Evolutionary conservation across 2,329 filamentous ascomycete genomes (phyloP).

Genomic region (Drechslerella coelobrocha): DNA sequence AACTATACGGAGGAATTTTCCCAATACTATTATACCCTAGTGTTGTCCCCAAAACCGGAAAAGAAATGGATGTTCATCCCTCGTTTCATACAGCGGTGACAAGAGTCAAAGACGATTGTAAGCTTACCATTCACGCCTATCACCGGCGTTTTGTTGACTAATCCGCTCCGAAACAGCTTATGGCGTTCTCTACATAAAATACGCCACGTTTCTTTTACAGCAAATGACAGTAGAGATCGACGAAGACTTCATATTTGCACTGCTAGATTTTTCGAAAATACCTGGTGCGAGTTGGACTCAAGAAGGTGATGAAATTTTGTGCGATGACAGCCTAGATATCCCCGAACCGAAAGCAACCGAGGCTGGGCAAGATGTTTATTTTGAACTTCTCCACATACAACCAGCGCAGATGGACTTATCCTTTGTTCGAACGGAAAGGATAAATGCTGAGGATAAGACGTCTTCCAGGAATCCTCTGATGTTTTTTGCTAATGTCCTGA

Average conservation of each 20-base stretch:
- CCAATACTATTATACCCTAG: conserved; percentile 96
- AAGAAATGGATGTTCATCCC: conserved; percentile 94
- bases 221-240: conserved; percentile 98
- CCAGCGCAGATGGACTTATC: conserved; percentile 98
- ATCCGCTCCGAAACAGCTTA: conserved; percentile 64
- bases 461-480: conserved; percentile 91
- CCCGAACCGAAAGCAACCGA: conserved; percentile 88
- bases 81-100: conserved; percentile 92
- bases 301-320: conserved; percentile 81
- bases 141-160: neutral
- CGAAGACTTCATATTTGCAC: conserved; percentile 95
- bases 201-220: conserved; percentile 89
- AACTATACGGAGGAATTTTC: conserved; percentile 97
- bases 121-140: conserved; percentile 17
- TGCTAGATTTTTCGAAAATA: conserved; percentile 92
- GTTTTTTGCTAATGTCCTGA: conserved; percentile 98
- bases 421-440: conserved; percentile 92
- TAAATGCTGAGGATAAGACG: conserved; percentile 94
- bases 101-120: conserved; percentile 89
- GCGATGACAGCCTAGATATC: conserved; percentile 87
- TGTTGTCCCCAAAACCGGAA: conserved; percentile 94
- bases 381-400: conserved; percentile 94
- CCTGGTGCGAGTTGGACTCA: conserved; percentile 88
- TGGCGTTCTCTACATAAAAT: conserved; percentile 97
- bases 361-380: conserved; percentile 92